Conservation (phyloP, 1,284 basidiomycete species). For the Trichosporon ovoides region DNA sequence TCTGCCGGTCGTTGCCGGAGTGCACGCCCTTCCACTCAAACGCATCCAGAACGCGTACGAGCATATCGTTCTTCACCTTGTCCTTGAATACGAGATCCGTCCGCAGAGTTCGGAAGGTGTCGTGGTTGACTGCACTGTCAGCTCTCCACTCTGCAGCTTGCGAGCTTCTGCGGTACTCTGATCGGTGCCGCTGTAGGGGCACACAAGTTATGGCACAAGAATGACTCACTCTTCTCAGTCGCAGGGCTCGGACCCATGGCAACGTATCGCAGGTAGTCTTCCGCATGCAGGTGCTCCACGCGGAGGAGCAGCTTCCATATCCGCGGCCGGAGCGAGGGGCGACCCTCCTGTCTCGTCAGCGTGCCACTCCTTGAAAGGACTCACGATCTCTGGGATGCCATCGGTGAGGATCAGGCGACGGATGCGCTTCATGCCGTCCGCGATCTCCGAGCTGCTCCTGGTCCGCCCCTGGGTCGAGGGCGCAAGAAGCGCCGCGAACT, state of each 20-base stretch:
- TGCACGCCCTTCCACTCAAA: slow-evolving; percentile 82
- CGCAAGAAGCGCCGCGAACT: slow-evolving; percentile 29
- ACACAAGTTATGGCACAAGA: slow-evolving; percentile 43
- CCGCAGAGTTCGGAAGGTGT: slow-evolving; percentile 72
- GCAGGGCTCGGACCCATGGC: slow-evolving; percentile 77
- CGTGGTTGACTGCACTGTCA: slow-evolving; percentile 51
- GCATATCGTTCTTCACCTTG: slow-evolving; percentile 89
- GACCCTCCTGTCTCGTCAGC: slow-evolving; percentile 53
- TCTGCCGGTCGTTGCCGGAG: slow-evolving; percentile 39
- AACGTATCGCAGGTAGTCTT: slow-evolving; percentile 74
- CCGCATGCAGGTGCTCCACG: slow-evolving; percentile 67
- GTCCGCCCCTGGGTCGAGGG: slow-evolving; percentile 34
- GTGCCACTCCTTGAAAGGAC: slow-evolving; percentile 6
- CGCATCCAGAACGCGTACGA: slow-evolving; percentile 89
- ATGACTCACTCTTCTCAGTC: slow-evolving; percentile 78
- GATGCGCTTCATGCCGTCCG: slow-evolving; percentile 70
- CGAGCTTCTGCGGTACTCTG: not conserved
- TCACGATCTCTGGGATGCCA: slow-evolving; percentile 61
- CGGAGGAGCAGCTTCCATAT: slow-evolving; percentile 90
- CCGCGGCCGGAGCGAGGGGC: slow-evolving; percentile 40
- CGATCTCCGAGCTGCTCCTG: slow-evolving; percentile 60
- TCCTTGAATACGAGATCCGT: slow-evolving; percentile 94
- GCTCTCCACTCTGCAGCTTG: not conserved
- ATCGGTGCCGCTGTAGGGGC: slow-evolving; percentile 9
- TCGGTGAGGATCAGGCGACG: slow-evolving; percentile 78